Evolutionary conservation across 108 stramenopile genomes (phyloP).

Genomic region (Heterococcus sp.): DNA sequence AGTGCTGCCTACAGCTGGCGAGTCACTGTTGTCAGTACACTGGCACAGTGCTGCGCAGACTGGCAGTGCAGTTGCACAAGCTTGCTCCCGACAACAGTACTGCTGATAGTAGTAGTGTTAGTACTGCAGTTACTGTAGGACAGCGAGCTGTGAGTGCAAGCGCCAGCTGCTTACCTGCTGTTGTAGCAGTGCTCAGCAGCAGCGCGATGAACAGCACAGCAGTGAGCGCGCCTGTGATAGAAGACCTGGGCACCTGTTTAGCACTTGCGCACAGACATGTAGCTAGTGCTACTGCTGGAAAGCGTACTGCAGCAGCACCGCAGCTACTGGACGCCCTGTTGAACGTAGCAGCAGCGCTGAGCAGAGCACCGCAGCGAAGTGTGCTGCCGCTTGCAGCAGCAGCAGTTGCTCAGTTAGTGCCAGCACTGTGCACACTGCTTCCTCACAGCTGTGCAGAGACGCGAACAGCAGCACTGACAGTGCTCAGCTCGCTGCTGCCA

Average conservation of each 20-base stretch:
- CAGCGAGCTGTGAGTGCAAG: background rate
- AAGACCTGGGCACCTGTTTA: constrained; percentile 18
- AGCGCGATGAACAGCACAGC: constrained; percentile 9
- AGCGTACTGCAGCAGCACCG: background rate
- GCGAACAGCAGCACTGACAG: background rate
- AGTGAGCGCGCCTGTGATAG: constrained; percentile 9
- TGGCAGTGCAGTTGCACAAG: too few relatives aligned
- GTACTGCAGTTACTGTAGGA: too few relatives aligned
- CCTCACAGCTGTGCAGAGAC: background rate
- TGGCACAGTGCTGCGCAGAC: background rate
- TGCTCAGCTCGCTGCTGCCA: background rate
- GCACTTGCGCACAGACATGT: background rate
- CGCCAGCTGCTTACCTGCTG: background rate
- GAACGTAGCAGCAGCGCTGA: too few relatives aligned
- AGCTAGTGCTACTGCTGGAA: background rate
- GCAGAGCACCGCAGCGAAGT: too few relatives aligned
- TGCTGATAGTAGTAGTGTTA: too few relatives aligned
- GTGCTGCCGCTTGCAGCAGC: background rate
- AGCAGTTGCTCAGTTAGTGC: background rate
- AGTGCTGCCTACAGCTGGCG: background rate
- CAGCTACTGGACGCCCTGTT: too few relatives aligned
- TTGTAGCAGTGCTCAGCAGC: constrained; percentile 18
- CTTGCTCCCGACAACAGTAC: too few relatives aligned
- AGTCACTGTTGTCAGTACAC: background rate
- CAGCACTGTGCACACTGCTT: background rate